A percentile compares a stretch with the other conserved stretches of the same genome.
phyloP scores from a whole-genome alignment of 2,329 filamentous ascomycete genomes.

The Pseudogymnoascus destructans region DNA sequence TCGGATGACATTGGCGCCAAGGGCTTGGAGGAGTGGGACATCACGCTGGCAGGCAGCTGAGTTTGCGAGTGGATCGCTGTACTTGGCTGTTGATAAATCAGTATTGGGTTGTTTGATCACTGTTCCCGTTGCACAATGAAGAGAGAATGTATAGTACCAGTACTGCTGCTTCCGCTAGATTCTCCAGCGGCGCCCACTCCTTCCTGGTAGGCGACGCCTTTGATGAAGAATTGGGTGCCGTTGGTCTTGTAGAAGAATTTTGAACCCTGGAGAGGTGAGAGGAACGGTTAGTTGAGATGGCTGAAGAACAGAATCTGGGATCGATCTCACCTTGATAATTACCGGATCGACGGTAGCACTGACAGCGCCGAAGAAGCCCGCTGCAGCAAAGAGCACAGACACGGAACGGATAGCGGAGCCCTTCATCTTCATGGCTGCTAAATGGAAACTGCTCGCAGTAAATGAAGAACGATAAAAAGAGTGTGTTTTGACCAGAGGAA shows the following conservation, averaged over 20 bases:
- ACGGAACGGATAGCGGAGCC: conserved; percentile 3
- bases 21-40: conserved; percentile 61
- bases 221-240: conserved; percentile 77
- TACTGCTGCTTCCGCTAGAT: neutral
- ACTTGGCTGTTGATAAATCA: conserved; percentile 31
- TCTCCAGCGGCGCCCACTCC: conserved; percentile 43
- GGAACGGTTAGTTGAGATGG: neutral
- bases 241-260: conserved; percentile 33
- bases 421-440: neutral
- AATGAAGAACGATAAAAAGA: neutral
- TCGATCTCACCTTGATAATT: conserved; percentile 29
- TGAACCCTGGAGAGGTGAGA: conserved; percentile 16
- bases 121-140: conserved; percentile 15
- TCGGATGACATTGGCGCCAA: conserved; percentile 84
- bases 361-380: conserved; percentile 33
- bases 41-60: conserved; percentile 62
- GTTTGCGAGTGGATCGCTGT: conserved; percentile 72
- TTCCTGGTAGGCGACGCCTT: conserved; percentile 89
- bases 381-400: conserved; percentile 33
- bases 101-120: neutral
- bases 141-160: neutral
- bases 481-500: neutral
- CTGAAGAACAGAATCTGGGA: neutral
- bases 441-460: neutral
- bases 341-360: conserved; percentile 42